These are phyloP conservation scores for Penicillium bialowiezense DNA, from an alignment of 495 filamentous ascomycete species.

Conservation along the genomic window DNA sequence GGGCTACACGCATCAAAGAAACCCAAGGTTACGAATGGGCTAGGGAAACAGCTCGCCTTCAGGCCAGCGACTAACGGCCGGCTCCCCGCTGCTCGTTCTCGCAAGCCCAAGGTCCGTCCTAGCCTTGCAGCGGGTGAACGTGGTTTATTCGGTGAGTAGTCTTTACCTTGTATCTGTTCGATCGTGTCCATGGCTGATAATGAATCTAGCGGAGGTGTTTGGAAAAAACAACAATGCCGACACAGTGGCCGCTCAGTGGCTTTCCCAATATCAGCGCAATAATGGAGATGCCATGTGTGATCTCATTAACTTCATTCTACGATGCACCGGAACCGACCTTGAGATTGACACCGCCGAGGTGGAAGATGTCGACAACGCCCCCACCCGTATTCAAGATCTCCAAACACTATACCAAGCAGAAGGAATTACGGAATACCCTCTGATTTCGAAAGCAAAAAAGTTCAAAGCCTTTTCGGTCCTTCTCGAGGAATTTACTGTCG, in stretches of 20 bases:
- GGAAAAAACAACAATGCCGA: constrained; percentile 65
- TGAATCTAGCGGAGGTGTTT: constrained; percentile 70
- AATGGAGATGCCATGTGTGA: constrained; percentile 69
- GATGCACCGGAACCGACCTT: constrained; percentile 74
- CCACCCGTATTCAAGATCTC: constrained; percentile 67
- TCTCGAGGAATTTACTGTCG: constrained; percentile 73
- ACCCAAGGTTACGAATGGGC: constrained; percentile 61
- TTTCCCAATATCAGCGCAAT: constrained; percentile 66
- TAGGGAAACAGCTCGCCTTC: constrained; percentile 46
- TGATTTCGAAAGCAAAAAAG: constrained; percentile 74
- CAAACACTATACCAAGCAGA: constrained; percentile 78
- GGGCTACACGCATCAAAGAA: constrained; percentile 42
- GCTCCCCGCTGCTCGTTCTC: constrained; percentile 38
- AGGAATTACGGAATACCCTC: constrained; percentile 85
- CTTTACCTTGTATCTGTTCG: background rate
- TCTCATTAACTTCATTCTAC: constrained; percentile 84
- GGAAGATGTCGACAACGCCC: constrained; percentile 77
- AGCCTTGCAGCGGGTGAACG: constrained; percentile 62
- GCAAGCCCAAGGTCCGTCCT: constrained; percentile 57
- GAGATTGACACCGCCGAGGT: constrained; percentile 75
- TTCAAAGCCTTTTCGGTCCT: constrained; percentile 69
- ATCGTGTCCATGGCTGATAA: constrained; percentile 11
- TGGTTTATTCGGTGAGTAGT: constrained; percentile 73
- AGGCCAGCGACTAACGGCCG: constrained; percentile 48
- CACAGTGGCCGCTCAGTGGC: constrained; percentile 78